Evolutionary conservation across 768 basidiomycete genomes (phyloP), one percentile per base, ranked within the genome.

Genomic region (Boletus patriciae): DNA sequence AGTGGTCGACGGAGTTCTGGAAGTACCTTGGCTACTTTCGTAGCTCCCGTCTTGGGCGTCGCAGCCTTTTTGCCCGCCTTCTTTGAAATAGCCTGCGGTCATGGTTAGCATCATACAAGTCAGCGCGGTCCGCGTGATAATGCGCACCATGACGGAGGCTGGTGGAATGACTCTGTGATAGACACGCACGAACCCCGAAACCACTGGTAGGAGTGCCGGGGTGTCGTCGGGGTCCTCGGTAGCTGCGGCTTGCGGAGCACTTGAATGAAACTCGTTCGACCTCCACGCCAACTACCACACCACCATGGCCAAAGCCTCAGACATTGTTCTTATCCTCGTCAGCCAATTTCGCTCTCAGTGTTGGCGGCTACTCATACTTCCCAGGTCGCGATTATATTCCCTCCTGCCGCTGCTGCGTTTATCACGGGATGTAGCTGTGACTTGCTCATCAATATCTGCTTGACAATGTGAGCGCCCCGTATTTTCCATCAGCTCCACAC

Each of bases 21-120:
- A 63, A 61, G 45, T 65, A 91, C 91, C 83, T 93, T 93, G 27
- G 87, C 89, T 31, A 93, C 87, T 72, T 86, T 91, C 21, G 70
- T 67, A 57, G 72, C 50, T 50, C 78, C 82, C 41, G 76, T 79
- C 81, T 88, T 90, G 16, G 84, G 73, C 48, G 84, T 73, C 42
- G 84, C 76, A 33, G 77, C 85, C 78, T 92, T 93, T 82, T 92
- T 93, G 40, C 86, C 91, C 46, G 92, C 91, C 76, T 93, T 94
- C 80, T 92, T 94, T 46, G 92, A 92, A 66, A 85, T 84, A 46
- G 90, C 92, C 91, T 93, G 65, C 53, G 21, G 4, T 1, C 16
- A 52, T 10, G 2, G 50, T 70, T 7, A 65, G 51, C 12, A 49
- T 13, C 21, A 50, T 2, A 34, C 2, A 19, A 12, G 16, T 15